A percentile compares a stretch with the other conserved stretches of the same genome.
phyloP scores from a whole-genome alignment of 441 rosid genomes.

The Breynia disticha region DNA sequence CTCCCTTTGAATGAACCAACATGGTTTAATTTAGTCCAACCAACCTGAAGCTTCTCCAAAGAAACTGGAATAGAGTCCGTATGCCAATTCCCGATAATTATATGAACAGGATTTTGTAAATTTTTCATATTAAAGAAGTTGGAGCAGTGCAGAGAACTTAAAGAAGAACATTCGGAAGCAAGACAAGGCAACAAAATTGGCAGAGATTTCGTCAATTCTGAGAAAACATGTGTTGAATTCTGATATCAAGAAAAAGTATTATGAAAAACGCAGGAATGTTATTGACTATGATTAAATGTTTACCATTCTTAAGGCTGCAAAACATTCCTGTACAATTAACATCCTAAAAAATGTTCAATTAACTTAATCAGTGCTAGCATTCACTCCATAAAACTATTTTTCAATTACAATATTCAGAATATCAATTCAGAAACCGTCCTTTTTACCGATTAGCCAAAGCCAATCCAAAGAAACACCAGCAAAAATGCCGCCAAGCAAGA shows the following conservation, averaged over 20 bases:
- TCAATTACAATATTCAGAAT: too few species aligned
- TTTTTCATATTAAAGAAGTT: constrained; percentile 2
- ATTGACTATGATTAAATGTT: too few species aligned
- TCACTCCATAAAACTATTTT: too few species aligned
- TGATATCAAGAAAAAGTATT: too few species aligned
- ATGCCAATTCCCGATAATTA: constrained; percentile 39
- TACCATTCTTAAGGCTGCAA: too few species aligned
- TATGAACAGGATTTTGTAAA: constrained; percentile 23
- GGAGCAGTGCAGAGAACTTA: constrained; percentile 17
- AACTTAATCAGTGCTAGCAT: too few species aligned
- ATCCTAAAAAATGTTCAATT: too few species aligned
- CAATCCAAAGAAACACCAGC: constrained; percentile 69
- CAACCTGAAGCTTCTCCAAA: constrained; percentile 55
- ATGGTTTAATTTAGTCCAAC: constrained; percentile 78
- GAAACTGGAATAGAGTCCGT: constrained; percentile 45
- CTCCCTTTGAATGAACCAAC: constrained; percentile 57
- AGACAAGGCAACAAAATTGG: constrained; percentile 18
- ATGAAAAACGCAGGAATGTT: too few species aligned
- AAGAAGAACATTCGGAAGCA: constrained; percentile 13
- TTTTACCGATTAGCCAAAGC: constrained; percentile 89
- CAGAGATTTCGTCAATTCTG: constrained; percentile 17
- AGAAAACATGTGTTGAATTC: constrained; percentile 4
- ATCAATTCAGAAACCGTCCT: constrained; percentile 24
- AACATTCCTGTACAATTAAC: too few species aligned
- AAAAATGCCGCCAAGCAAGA: constrained; percentile 49